phyloP scores from a whole-genome alignment of 2,329 filamentous ascomycete species.

The Sclerotinia subarctica region DNA sequence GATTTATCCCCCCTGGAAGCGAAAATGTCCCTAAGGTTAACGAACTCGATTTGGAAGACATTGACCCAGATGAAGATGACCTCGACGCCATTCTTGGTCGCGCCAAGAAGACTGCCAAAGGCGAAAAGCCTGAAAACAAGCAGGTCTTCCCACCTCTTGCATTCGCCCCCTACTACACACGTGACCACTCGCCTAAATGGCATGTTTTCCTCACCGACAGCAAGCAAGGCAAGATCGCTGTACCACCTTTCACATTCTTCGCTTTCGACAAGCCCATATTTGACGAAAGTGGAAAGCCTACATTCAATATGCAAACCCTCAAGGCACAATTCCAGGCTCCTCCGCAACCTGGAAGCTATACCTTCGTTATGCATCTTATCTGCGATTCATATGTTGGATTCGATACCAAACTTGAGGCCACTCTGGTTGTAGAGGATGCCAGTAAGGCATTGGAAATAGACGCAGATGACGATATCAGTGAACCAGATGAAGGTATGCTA shows the following conservation, averaged over 20 bases:
- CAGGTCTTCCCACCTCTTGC: slow-evolving; percentile 78
- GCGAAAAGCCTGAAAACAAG: slow-evolving; percentile 58
- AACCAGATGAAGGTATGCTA: slow-evolving; percentile 89
- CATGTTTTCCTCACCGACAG: slow-evolving; percentile 91
- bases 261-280: slow-evolving; percentile 89
- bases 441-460: slow-evolving; percentile 77
- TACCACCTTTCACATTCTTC: slow-evolving; percentile 93
- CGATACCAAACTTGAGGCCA: slow-evolving; percentile 88
- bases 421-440: slow-evolving; percentile 82
- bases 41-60: slow-evolving; percentile 78
- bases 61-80: slow-evolving; percentile 91
- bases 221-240: slow-evolving; percentile 93
- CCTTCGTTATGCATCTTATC: slow-evolving; percentile 88
- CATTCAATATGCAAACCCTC: slow-evolving; percentile 91
- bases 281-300: slow-evolving; percentile 75
- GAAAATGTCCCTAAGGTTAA: slow-evolving; percentile 71
- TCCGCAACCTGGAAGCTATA: slow-evolving; percentile 87
- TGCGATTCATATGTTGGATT: slow-evolving; percentile 96
- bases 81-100: slow-evolving; percentile 79
- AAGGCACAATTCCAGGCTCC: slow-evolving; percentile 97
- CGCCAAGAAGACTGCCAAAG: slow-evolving; percentile 63
- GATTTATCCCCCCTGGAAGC: slow-evolving; percentile 84
- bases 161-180: slow-evolving; percentile 84
- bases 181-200: slow-evolving; percentile 88
- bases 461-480: slow-evolving; percentile 92